phyloP scores from a whole-genome alignment of 208 protist genomes.

The Trypanosoma conorhini region DNA sequence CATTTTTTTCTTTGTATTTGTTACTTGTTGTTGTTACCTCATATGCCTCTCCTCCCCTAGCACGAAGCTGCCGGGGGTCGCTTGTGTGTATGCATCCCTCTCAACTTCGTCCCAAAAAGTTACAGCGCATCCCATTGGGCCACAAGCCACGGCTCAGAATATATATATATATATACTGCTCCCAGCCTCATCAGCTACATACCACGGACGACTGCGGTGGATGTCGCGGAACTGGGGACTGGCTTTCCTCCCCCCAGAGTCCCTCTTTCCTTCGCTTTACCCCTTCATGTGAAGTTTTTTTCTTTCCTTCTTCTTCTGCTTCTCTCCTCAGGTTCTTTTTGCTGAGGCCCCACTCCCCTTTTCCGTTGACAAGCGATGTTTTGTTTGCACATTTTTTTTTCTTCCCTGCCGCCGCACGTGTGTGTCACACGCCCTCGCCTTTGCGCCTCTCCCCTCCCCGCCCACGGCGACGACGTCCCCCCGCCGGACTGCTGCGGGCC shows the following conservation, averaged over 20 bases:
- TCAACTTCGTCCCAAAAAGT: too few relatives aligned
- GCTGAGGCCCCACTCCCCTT: neutral
- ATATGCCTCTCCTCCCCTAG: too few relatives aligned
- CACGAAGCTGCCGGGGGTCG: too few relatives aligned
- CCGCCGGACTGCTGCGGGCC: too few relatives aligned
- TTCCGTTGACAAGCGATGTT: neutral
- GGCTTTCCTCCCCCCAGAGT: neutral
- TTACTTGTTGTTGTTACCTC: slow-evolving; percentile 2
- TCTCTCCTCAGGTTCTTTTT: neutral
- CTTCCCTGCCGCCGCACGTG: neutral
- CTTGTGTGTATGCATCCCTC: too few relatives aligned
- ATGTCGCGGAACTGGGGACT: neutral
- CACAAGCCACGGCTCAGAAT: too few relatives aligned
- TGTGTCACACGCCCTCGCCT: neutral
- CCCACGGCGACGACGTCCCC: too few relatives aligned
- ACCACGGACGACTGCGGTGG: neutral
- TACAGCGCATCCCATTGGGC: too few relatives aligned
- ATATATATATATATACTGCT: too few relatives aligned
- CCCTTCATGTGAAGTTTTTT: neutral
- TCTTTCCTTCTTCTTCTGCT: neutral
- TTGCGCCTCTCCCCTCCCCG: neutral
- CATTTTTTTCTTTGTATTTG: too few relatives aligned
- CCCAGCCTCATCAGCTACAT: neutral
- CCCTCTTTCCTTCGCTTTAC: neutral
- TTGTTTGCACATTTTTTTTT: neutral